Conservation (phyloP, 2,329 filamentous ascomycete genomes). For the Didymella glomerata region DNA sequence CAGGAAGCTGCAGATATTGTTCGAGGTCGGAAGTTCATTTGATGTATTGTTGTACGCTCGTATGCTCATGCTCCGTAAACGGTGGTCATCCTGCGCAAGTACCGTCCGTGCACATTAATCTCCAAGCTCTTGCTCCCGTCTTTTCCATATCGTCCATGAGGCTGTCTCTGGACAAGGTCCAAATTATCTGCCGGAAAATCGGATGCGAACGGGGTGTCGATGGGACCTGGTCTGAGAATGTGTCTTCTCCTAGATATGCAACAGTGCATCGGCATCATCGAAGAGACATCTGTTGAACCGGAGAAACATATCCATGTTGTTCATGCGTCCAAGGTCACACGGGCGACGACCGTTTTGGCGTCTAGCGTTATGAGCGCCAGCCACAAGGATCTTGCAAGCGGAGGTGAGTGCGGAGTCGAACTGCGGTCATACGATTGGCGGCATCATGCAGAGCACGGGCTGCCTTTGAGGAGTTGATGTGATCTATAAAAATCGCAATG, state of each 20-base stretch:
- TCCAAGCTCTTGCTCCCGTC: slow-evolving; percentile 1
- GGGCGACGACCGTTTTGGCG: slow-evolving; percentile 12
- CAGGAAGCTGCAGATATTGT: background rate
- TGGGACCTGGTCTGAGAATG: background rate
- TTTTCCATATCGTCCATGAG: background rate
- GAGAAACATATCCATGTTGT: slow-evolving; percentile 4
- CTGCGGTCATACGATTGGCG: slow-evolving; percentile 21
- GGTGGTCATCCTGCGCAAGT: slow-evolving; percentile 9
- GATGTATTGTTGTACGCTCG: slow-evolving; percentile 1
- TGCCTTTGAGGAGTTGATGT: background rate
- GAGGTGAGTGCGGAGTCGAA: slow-evolving; percentile 19
- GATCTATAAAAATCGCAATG: background rate
- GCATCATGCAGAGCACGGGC: slow-evolving; percentile 10
- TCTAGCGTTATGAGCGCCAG: slow-evolving; percentile 16
- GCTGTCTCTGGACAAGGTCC: background rate
- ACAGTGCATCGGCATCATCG: background rate
- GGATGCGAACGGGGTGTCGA: background rate
- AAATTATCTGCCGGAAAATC: background rate
- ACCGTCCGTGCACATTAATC: slow-evolving; percentile 1
- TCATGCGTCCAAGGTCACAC: slow-evolving; percentile 15
- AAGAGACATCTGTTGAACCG: background rate
- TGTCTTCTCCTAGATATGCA: background rate
- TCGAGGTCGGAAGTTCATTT: background rate
- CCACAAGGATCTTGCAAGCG: slow-evolving; percentile 19
- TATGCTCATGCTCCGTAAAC: slow-evolving; percentile 10